phyloP scores from a whole-genome alignment of 768 basidiomycete genomes.

The Kwoniella bestiolae region DNA sequence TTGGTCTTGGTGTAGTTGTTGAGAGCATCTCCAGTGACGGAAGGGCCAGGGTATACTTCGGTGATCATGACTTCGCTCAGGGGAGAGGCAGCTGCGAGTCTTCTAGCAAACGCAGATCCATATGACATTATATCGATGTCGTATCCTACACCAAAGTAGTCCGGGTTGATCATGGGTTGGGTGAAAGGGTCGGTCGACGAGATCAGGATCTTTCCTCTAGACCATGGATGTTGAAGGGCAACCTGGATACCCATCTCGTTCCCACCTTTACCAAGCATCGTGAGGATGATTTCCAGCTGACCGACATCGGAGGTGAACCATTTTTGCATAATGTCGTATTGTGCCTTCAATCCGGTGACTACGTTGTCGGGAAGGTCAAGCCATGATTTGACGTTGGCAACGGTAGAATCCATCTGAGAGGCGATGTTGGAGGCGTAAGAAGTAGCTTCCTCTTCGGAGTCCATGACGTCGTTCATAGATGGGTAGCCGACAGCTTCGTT shows the following conservation, averaged over 20 bases:
- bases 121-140: constrained; percentile 52
- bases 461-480: constrained; percentile 40
- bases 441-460: constrained; percentile 23
- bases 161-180: constrained; percentile 68
- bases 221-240: constrained; percentile 53
- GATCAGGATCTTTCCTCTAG: constrained; percentile 68
- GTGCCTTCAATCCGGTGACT: constrained; percentile 44
- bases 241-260: constrained; percentile 50
- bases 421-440: constrained; percentile 40
- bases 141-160: constrained; percentile 62
- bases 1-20: constrained; percentile 60
- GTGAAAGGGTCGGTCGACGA: constrained; percentile 67
- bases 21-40: constrained; percentile 63
- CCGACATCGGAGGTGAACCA: constrained; percentile 47
- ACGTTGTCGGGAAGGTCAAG: constrained; percentile 45
- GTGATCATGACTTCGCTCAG: constrained; percentile 61
- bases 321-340: constrained; percentile 48
- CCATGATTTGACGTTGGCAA: constrained; percentile 45
- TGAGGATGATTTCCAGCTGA: constrained; percentile 54
- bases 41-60: constrained; percentile 64
- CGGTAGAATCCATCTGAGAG: constrained; percentile 24
- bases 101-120: constrained; percentile 68
- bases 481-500: constrained; percentile 53
- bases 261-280: constrained; percentile 46
- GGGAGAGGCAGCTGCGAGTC: constrained; percentile 64